Conservation (phyloP, 2,329 filamentous ascomycete species). For the Domatiomyces globalis region DNA sequence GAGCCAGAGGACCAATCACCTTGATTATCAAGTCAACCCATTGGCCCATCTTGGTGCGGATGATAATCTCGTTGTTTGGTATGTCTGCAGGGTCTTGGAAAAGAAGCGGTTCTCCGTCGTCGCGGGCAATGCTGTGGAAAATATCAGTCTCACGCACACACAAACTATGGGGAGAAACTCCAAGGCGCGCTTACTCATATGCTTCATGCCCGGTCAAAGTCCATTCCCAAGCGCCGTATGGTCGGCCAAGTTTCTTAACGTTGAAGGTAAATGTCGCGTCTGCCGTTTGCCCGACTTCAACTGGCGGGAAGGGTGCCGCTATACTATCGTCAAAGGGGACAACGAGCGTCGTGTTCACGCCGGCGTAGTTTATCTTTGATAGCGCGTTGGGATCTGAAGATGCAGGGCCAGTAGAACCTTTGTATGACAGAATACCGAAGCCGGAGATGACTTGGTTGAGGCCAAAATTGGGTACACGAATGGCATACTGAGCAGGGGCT, state of each 20-base stretch:
- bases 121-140: constrained; percentile 21
- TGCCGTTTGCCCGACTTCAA: constrained; percentile 28
- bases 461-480: constrained; percentile 37
- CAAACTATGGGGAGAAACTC: too few relatives aligned
- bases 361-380: constrained; percentile 39
- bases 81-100: constrained; percentile 28
- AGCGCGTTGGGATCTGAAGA: constrained; percentile 19
- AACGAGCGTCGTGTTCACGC: constrained; percentile 28
- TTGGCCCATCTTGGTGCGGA: constrained; percentile 34
- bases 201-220: constrained; percentile 34
- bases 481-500: constrained; percentile 25
- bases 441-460: constrained; percentile 43
- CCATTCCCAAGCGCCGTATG: constrained; percentile 38
- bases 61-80: constrained; percentile 33
- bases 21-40: constrained; percentile 45
- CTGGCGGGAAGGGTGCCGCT: constrained; percentile 37
- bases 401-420: constrained; percentile 15
- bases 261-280: constrained; percentile 34
- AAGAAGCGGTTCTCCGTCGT: constrained; percentile 34
- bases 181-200: constrained; percentile 11
- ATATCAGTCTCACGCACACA: constrained; percentile 13
- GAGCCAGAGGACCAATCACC: constrained; percentile 32
- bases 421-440: constrained; percentile 36
- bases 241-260: constrained; percentile 18
- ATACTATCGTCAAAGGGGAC: constrained; percentile 32